Evolutionary conservation across 148 eudicot genomes (phyloP), one percentile per base, ranked within the genome.

Genomic region (Oxyria digyna): DNA sequence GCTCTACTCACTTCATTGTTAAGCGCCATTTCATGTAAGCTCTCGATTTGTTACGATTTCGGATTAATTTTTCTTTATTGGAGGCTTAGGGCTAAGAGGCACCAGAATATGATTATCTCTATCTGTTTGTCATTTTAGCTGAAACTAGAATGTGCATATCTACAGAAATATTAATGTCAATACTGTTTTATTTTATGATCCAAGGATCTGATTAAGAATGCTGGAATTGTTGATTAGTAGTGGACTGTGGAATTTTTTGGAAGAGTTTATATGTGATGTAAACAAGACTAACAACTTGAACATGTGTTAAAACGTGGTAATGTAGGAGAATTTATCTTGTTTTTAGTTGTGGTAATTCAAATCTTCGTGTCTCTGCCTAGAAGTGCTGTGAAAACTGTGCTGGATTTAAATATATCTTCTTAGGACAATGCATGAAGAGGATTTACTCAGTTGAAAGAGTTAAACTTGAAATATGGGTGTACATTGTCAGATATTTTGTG

Each of bases 11-110:
- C 27, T 59, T 31, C 10, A 0, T 29, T 29, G 37, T 14, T 59
- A 59, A 27, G 37, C 65, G 27, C 37, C 65, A 59, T 59, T 59
- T 29, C 37, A 59, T 59, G 65, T 59, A 59, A 59, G 65, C 1
- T 59, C 10, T 59, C 20, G 64, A 59, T 29, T 59, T 29, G 37
- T 6, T 59, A 0, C 9, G 37, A 23, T 2, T 45, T 46, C 9
- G 59, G 59, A 52, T 8, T 27, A 27, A 27, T 29, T 27, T 55
- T 55, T n/a, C 63, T 24, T 26, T 55, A 31, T 52, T 26, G 13
- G 62, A n/a, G 62, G 15, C 26, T 55, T 26, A 26, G 62, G 33
- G 62, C 62, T 55, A 26, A n/a, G 29, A 10, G 17, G 24, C 17
- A 55, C 32, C 14, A 14, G 62, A 26, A 32, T 55, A 13, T 26